phyloP scores from a whole-genome alignment of 805 yeast genomes.

The Maudiozyma barnettii region DNA sequence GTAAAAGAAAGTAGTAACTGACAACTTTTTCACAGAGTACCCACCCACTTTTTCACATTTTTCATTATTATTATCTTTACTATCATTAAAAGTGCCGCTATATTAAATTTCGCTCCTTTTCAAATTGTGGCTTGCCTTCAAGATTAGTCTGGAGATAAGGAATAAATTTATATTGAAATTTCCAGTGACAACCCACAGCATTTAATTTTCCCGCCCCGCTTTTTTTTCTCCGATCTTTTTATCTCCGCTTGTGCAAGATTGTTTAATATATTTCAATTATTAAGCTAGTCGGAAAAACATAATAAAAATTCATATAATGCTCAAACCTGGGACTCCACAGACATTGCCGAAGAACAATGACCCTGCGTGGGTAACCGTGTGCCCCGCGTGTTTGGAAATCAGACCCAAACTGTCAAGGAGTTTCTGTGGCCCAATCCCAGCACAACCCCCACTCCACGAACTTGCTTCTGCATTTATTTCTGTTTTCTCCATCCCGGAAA shows the following conservation, averaged over 20 bases:
- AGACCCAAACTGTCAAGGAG: not conserved
- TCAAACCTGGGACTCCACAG: too few relatives aligned
- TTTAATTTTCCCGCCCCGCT: not conserved
- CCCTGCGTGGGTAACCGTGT: not conserved
- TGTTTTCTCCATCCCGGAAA: not conserved
- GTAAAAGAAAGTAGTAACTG: too few relatives aligned
- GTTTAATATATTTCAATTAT: not conserved
- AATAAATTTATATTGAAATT: not conserved
- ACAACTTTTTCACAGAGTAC: too few relatives aligned
- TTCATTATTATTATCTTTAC: too few relatives aligned
- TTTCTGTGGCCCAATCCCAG: not conserved
- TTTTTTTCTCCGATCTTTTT: not conserved
- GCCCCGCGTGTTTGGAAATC: not conserved
- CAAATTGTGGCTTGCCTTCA: not conserved
- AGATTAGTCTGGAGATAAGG: not conserved
- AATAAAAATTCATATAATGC: not conserved
- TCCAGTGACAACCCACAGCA: not conserved
- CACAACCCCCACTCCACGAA: conserved; percentile 1
- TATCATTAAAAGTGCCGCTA: too few relatives aligned
- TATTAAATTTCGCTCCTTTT: too few relatives aligned
- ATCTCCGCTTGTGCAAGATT: not conserved
- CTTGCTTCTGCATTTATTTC: conserved; percentile 1
- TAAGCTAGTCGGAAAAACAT: not conserved
- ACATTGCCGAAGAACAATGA: not conserved
- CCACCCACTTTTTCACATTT: too few relatives aligned